Evolutionary conservation across 257 asterid genomes (phyloP), one percentile per base, ranked within the genome.

Genomic region (Capsicum rhomboideum): DNA sequence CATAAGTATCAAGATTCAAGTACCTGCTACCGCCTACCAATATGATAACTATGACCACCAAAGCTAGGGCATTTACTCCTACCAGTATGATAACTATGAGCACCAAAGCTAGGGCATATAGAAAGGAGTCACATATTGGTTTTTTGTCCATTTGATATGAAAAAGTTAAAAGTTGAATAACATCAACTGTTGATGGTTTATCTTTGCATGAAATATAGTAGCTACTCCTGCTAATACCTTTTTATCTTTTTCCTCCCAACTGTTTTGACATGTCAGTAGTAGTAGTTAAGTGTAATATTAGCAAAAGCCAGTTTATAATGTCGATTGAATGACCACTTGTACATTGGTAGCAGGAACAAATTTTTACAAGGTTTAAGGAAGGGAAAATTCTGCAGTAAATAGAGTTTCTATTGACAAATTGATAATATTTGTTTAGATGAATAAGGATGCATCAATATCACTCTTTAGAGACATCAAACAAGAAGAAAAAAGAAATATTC

Each of bases 401-500:
- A 46, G 17, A 6, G 10, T 49, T 75, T 75, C 61, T 75, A 75
- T 75, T 9, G 61, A 75, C 44, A 75, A 75, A 75, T 26, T 49
- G 44, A 8, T 12, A 49, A 28, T 23, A 75, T 49, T 75, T 5
- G 34, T 49, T 26, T 75, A 40, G 29, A 69, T 69, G 78, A 69
- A 40, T 37, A 74, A 23, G 16, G 59, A 74, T 46, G 23, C 59
- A 74, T 12, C 80, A 74, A 49, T 74, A 49, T 23, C 21, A 23
- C 23, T 46, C 80, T 46, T 67, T 74, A 49, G 26, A 75, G 49
- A 82, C 63, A 37, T 72, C 6, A 23, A 79, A 75, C 26, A 23
- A 49, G 23, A 44, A 74, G 40, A 21, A 40, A 16, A 8, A 49
- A 26, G 8, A 74, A 52, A 74, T 42, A 72, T 87, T 92, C 89